These are phyloP conservation scores for Mangifera indica DNA, from an alignment of 345 rosid genomes.

Conservation along the genomic window DNA sequence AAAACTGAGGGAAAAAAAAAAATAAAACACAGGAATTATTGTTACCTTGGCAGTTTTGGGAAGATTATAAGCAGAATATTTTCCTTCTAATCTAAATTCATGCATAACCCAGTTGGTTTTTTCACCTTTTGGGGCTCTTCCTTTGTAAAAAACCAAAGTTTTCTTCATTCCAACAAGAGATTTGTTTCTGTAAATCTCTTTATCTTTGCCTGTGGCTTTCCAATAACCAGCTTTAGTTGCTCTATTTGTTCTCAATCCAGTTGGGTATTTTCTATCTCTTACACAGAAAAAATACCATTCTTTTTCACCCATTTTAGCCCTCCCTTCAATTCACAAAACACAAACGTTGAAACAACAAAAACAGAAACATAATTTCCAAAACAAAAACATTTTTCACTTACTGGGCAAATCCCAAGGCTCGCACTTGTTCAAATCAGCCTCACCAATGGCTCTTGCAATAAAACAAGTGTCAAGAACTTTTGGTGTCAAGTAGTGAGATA, in stretches of 20 bases:
- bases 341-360: background rate
- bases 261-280: conserved; percentile 75
- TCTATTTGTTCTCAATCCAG: conserved; percentile 67
- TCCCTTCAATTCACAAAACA: conserved; percentile 28
- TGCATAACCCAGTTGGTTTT: conserved; percentile 90
- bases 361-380: background rate
- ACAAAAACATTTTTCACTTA: conserved; percentile 21
- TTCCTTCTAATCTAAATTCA: conserved; percentile 78
- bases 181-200: conserved; percentile 45
- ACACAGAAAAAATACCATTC: conserved; percentile 83
- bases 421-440: conserved; percentile 64
- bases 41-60: conserved; percentile 58
- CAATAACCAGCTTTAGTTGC: conserved; percentile 59
- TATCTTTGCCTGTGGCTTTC: conserved; percentile 78
- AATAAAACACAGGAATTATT: background rate
- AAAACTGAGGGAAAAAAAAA: conserved; percentile 1
- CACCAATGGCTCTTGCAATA: conserved; percentile 51
- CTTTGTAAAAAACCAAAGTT: conserved; percentile 81
- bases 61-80: conserved; percentile 49
- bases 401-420: conserved; percentile 75
- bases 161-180: conserved; percentile 90
- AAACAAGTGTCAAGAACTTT: conserved; percentile 44
- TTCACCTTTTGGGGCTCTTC: conserved; percentile 81
- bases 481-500: conserved; percentile 48
- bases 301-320: conserved; percentile 56